These are phyloP conservation scores for Oryza officinalis DNA, from an alignment of 176 grass and related monocot species.

Conservation along the genomic window DNA sequence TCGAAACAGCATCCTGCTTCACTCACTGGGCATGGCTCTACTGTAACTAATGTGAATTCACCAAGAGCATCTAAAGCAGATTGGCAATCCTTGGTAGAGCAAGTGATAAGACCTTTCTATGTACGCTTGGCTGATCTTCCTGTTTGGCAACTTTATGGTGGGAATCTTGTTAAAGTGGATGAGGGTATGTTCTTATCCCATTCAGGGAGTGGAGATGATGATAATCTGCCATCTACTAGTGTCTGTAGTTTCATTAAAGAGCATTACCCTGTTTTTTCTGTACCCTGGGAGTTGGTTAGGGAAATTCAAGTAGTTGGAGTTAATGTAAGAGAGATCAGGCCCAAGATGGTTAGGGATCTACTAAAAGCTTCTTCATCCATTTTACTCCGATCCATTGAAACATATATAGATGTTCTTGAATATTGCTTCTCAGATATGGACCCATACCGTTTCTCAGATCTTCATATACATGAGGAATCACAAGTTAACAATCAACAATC, in stretches of 20 bases:
- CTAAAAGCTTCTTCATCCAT: conserved; percentile 86
- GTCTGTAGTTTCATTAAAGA: conserved; percentile 99
- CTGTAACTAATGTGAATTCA: conserved; percentile 43
- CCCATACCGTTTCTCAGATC: conserved; percentile 57
- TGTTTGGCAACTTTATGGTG: conserved; percentile 91
- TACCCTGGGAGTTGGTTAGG: conserved; percentile 87
- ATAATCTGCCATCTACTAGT: conserved; percentile 77
- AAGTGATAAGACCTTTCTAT: conserved; percentile 98
- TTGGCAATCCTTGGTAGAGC: conserved; percentile 85
- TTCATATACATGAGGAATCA: conserved; percentile 43
- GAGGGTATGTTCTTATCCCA: conserved; percentile 97
- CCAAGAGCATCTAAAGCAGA: conserved; percentile 70
- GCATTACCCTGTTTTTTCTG: conserved; percentile 97
- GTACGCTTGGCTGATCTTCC: conserved; percentile 85
- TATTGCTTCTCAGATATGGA: conserved; percentile 94
- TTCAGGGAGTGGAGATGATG: conserved; percentile 67
- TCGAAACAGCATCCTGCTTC: conserved; percentile 63
- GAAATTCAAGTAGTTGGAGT: conserved; percentile 94
- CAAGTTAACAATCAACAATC: conserved; percentile 40
- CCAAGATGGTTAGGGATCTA: conserved; percentile 89
- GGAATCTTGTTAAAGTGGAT: conserved; percentile 92
- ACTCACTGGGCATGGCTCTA: conserved; percentile 39
- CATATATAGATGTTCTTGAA: conserved; percentile 89
- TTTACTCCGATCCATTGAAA: conserved; percentile 84
- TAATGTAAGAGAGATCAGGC: conserved; percentile 79